Conservation (phyloP, 805 yeast species). For the Yarrowia sp. region DNA sequence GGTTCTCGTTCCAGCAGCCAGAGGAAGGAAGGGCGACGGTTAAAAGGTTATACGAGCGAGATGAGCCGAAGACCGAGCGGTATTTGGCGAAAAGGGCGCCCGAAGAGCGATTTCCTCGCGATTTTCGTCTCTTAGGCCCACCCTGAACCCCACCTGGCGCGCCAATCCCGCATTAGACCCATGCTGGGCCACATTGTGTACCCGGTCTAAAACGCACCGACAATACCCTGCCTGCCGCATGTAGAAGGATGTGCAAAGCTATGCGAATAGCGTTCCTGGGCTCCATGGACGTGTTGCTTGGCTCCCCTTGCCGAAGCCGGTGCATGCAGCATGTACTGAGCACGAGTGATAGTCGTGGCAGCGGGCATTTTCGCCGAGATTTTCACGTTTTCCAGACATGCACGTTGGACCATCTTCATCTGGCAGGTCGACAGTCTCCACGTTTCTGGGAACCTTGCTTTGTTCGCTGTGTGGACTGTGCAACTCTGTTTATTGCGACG, state of each 20-base stretch:
- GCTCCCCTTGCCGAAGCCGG: background rate
- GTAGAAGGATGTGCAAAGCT: constrained; percentile 1
- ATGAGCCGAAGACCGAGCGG: background rate
- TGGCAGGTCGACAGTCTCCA: background rate
- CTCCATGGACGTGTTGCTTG: background rate
- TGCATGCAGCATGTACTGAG: background rate
- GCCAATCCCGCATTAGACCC: background rate
- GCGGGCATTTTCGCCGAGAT: background rate
- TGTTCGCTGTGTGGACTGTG: background rate
- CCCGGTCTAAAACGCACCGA: too few species aligned
- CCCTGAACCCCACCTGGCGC: too few species aligned
- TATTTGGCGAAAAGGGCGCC: too few species aligned
- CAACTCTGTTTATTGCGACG: background rate
- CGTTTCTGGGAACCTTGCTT: background rate
- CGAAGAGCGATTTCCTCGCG: too few species aligned
- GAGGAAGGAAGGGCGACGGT: constrained; percentile 1
- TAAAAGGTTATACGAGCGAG: background rate
- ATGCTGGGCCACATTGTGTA: background rate
- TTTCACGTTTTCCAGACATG: too few species aligned
- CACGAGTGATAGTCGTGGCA: background rate
- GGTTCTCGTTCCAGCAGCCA: constrained; percentile 11
- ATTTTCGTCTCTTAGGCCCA: too few species aligned
- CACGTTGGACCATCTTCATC: background rate
- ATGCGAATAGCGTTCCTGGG: background rate
- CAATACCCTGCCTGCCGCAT: constrained; percentile 6